Evolutionary conservation across 2,329 filamentous ascomycete species (phyloP), one percentile per base, ranked within the genome.

Genomic region (Pestalotiopsis sp.): DNA sequence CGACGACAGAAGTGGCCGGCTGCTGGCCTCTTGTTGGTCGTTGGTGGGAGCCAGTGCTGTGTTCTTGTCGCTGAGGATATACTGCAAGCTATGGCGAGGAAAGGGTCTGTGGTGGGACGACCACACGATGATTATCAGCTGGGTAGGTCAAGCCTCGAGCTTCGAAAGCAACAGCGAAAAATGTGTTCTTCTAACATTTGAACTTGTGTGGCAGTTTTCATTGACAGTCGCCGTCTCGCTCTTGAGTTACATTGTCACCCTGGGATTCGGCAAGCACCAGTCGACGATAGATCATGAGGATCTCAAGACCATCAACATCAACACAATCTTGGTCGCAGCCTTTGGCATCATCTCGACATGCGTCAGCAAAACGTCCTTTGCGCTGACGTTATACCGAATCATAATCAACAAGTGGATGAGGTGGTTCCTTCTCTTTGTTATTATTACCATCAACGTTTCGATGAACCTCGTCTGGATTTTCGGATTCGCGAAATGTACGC

Each of bases 91-190:
- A 36, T 77, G 76, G 73, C 75, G 78, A 13, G 76, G 75, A 1
- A 74, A 76, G 45, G 79, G 78, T 60, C 45, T 81, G 31, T 81
- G 79, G 77, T 80, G 78, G 75, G 80, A 81, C 68, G 80, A 81
- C 70, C 76, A 79, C 69, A 61, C 79, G 17, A 70, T 81, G 61
- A 74, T 81, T n/a, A 69, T 70, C 11, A 72, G 79, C 12, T 80
- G 78, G 78, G 79, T 80, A 76, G 45, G 78, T 77, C 38, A 23
- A 23, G 38, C 27, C 27, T 9, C 60, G 27, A 31, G 13, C 4
- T 38, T n/a, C 41, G 11, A 23, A 17, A 20, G 14, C 9, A 27
- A 6, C 17, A 45, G 27, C 27, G 14, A 27, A 20, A 14, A 13
- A 5, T 31, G 9, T 13, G 14, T 45, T 14, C 23, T 49, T 31